Percentiles rank a stretch among this genome's conserved stretches.
These are phyloP conservation scores for Daedaleopsis sinensis DNA, from an alignment of 768 basidiomycete genomes.

Conservation along the genomic window DNA sequence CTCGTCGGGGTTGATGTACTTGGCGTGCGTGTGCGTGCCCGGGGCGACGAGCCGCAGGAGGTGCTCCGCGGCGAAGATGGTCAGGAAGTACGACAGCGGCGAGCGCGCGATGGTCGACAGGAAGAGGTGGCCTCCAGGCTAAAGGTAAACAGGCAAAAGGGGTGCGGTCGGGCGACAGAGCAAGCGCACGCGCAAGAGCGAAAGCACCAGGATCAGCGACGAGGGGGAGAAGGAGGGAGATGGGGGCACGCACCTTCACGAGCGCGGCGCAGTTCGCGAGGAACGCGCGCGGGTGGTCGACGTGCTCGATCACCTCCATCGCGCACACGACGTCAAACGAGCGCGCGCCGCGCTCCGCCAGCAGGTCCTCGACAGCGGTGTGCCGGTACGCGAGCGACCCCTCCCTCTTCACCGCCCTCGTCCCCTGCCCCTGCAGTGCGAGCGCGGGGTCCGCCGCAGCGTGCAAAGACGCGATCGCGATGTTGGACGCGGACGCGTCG, in stretches of 20 bases:
- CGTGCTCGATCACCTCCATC: conserved; percentile 98
- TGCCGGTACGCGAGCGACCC: conserved; percentile 66
- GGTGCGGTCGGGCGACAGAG: too few species aligned
- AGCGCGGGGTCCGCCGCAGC: conserved; percentile 77
- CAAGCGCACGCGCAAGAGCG: too few species aligned
- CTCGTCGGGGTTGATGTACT: conserved; percentile 88
- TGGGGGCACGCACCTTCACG: conserved; percentile 67
- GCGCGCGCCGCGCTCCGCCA: conserved; percentile 49
- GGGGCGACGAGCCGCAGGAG: conserved; percentile 76
- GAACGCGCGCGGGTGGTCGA: conserved; percentile 88
- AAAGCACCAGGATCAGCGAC: not conserved
- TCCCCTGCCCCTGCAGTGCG: too few species aligned
- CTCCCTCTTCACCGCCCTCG: too few species aligned
- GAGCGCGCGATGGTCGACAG: conserved; percentile 94
- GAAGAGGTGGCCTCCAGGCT: conserved; percentile 97
- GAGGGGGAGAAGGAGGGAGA: not conserved
- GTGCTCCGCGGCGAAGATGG: conserved; percentile 81
- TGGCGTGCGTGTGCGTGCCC: conserved; percentile 91
- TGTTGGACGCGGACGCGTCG: conserved; percentile 88
- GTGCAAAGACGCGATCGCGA: conserved; percentile 82
- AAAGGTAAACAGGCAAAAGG: too few species aligned
- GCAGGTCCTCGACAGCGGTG: conserved; percentile 73
- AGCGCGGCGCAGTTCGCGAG: conserved; percentile 80
- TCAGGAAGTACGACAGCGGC: conserved; percentile 68
- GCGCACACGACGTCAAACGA: conserved; percentile 93